Evolutionary conservation across 1,139 yeast genomes (phyloP), one percentile per base, ranked within the genome.

Genomic region (Ashbya aceris): DNA sequence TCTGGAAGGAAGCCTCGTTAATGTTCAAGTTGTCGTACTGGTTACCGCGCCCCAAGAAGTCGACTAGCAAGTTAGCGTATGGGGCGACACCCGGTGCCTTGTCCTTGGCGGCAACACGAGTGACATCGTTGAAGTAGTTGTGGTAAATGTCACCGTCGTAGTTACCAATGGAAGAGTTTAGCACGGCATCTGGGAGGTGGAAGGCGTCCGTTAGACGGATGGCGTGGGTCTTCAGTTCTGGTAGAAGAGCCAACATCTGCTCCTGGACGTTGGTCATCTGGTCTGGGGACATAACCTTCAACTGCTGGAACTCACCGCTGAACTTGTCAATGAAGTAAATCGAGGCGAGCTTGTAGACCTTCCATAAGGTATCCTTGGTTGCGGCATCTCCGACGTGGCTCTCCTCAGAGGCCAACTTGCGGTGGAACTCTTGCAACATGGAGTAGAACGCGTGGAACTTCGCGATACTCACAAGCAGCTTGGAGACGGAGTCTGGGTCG

Each of bases 121-220:
- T 48, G 14, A 67, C 64, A 41, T 64, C 67, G 54, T 74, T 74
- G 47, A 77, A 77, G 63, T 87, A 87, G 64, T 84, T 78, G 62
- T 79, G 80, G 69, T 87, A 89, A 44, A 85, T 79, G 61, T 87
- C 83, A 51, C 97, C 97, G 56, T 85, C 79, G 64, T 75, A 83
- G 55, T 71, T 73, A 48, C 96, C 97, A 49, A 89, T 74, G 29
- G 95, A 81, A 1, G 96, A 77, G 66, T 87, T 85, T 61, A 89
- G 74, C 66, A 83, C 75, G 68, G 76, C 83, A 65, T 89, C 96
- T 30, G 89, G 77, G 58, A 83, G 73, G 67, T 82, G 80, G 74
- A 89, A 89, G 5, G 95, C 75, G 65, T 89, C 97, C n/a, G 95
- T 83, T 54, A 84, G 71, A 13, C 85, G 84, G 60, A 86, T 77